Percentiles rank a stretch among this genome's conserved stretches.
Conservation (phyloP, 1,284 basidiomycete genomes). For the Ustanciosporium gigantosporum region DNA sequence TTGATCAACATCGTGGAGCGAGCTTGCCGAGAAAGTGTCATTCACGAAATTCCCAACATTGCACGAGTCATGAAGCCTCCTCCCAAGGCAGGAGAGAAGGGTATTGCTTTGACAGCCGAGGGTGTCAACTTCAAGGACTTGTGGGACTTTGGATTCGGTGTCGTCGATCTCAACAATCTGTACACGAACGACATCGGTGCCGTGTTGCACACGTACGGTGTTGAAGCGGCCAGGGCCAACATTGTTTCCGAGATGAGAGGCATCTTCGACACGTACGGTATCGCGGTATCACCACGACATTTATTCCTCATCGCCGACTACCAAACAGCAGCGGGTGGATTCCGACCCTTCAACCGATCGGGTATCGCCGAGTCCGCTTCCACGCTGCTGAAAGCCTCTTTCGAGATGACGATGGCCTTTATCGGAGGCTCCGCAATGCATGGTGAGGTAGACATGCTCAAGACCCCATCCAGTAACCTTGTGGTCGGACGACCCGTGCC, state of each 20-base stretch:
- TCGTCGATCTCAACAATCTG: constrained; percentile 81
- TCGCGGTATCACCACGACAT: constrained; percentile 92
- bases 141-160: constrained; percentile 80
- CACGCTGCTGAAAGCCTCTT: constrained; percentile 92
- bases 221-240: constrained; percentile 63
- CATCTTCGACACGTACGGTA: constrained; percentile 93
- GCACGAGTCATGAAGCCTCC: constrained; percentile 52
- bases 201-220: constrained; percentile 79
- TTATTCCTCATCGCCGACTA: constrained; percentile 97
- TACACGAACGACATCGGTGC: constrained; percentile 96
- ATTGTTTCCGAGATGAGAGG: constrained; percentile 76
- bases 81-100: constrained; percentile 43
- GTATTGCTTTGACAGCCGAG: constrained; percentile 51
- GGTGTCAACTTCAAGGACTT: constrained; percentile 78
- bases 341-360: constrained; percentile 95
- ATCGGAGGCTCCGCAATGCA: constrained; percentile 89
- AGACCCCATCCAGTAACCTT: constrained; percentile 85
- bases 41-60: constrained; percentile 58
- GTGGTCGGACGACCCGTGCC: constrained; percentile 67
- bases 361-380: constrained; percentile 90
- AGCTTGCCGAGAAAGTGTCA: constrained; percentile 53
- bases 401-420: constrained; percentile 95
- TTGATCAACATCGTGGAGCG: constrained; percentile 60
- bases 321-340: constrained; percentile 94
- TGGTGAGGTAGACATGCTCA: constrained; percentile 91